These are phyloP conservation scores for Odontarrhena argentea DNA, from an alignment of 345 rosid species.

Conservation along the genomic window DNA sequence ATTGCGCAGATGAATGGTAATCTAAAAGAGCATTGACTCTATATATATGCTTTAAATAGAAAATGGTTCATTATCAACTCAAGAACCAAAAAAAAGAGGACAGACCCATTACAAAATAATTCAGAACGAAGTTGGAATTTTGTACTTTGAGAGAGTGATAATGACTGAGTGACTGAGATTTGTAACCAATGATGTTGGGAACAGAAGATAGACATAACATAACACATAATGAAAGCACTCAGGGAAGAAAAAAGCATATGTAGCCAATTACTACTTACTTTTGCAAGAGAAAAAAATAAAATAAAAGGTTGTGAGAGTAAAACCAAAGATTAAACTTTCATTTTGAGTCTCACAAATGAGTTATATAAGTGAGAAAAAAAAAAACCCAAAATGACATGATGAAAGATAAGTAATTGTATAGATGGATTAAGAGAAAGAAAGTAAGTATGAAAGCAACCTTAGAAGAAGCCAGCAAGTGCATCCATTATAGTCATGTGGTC, in stretches of 20 bases:
- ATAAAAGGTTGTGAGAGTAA: constrained; percentile 3
- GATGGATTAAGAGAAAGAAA: constrained; percentile 44
- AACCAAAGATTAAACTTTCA: constrained; percentile 15
- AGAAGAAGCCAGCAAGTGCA: constrained; percentile 53
- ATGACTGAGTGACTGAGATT: constrained; percentile 40
- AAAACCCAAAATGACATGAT: constrained; percentile 35
- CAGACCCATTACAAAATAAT: constrained; percentile 20
- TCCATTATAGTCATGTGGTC: constrained; percentile 70
- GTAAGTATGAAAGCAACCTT: constrained; percentile 65
- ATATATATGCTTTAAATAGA: constrained; percentile 35
- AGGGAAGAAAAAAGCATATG: constrained; percentile 16
- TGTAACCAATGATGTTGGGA: constrained; percentile 34
- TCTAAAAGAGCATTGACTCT: constrained; percentile 31
- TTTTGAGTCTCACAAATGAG: constrained; percentile 46
- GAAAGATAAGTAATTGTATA: constrained; percentile 36
- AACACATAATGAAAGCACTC: constrained; percentile 43
- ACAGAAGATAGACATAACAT: constrained; percentile 30
- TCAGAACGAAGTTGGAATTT: constrained; percentile 24
- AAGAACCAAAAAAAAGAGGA: constrained; percentile 27
- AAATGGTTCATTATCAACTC: constrained; percentile 36
- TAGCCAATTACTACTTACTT: constrained; percentile 12
- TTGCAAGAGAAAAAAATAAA: not conserved
- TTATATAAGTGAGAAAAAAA: constrained; percentile 2
- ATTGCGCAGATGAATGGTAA: constrained; percentile 24
- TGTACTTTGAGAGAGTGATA: constrained; percentile 39